These are phyloP conservation scores for Backusella tuberculispora DNA, from an alignment of 192 early-diverging fungal genomes.

Conservation along the genomic window DNA sequence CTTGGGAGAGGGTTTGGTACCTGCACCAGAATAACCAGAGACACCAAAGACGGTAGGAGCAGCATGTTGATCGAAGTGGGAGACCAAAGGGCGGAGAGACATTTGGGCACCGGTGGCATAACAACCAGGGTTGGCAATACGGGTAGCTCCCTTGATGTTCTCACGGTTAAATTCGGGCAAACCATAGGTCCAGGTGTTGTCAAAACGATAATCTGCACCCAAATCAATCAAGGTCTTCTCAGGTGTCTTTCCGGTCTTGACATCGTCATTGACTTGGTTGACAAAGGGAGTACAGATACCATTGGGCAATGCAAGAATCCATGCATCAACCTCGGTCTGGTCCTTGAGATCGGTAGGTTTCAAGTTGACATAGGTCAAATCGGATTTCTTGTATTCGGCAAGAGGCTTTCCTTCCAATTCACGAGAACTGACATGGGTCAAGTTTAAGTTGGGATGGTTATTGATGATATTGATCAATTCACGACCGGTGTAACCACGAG, in stretches of 20 bases:
- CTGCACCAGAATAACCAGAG: conserved; percentile 98
- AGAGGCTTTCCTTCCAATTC: conserved; percentile 91
- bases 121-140: conserved; percentile 96
- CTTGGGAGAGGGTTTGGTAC: conserved; percentile 95
- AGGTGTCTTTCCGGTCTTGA: conserved; percentile 50
- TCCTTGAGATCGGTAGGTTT: conserved; percentile 61
- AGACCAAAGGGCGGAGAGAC: conserved; percentile 82
- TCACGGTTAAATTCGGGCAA: conserved; percentile 83
- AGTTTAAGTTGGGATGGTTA: conserved; percentile 82
- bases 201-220: conserved; percentile 94
- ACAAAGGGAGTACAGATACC: conserved; percentile 95
- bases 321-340: conserved; percentile 80
- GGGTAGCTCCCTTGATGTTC: conserved; percentile 60
- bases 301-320: conserved; percentile 98
- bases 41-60: conserved; percentile 90
- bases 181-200: conserved; percentile 86
- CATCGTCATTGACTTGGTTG: conserved; percentile 63
- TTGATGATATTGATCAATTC: conserved; percentile 93
- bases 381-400: conserved; percentile 70
- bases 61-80: conserved; percentile 55
- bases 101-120: conserved; percentile 98
- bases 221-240: conserved; percentile 85
- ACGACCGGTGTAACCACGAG: conserved; percentile 95
- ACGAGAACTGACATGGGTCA: conserved; percentile 91
- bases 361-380: conserved; percentile 81